Base-by-base conservation (phyloP, 495 filamentous ascomycete species). In the Aspergillus baeticus region DNA sequence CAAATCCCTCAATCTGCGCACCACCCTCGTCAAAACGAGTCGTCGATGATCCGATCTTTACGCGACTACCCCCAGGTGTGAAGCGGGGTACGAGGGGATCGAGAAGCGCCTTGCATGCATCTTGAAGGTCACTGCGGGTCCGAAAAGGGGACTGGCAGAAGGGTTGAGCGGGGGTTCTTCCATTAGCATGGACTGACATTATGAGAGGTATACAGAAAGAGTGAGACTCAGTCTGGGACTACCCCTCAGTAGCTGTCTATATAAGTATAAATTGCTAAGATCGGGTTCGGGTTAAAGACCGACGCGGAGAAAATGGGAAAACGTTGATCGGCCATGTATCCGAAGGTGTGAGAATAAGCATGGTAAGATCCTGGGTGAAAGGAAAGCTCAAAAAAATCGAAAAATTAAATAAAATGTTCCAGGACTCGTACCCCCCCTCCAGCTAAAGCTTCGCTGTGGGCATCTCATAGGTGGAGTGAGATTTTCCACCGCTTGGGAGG, bases 1-100 rank as follows among this genome's bases (percentile, higher is more conserved):
- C 85, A 66, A 85, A 85, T 1, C 89, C 89, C 70, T 92, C 89
- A 7, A 92, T 80, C 56, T 90, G 85, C 7, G 88, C 88, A 7
- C 86, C 89, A 5, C 83, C 86, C 59, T 89, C 85, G 65, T 91
- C 88, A 70, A 86, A 88, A 26, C 85, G 76, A 26, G 86, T 85
- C 6, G 83, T 84, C 10, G 86, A 87, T 3, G 80, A 79, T n/a
- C 85, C 85, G 39, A 81, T 70, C 61, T 79, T 83, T 34, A 88
- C 74, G 47, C 84, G 79, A 17, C 79, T 77, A 51, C 79, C 77
- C 33, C 64, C 60, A 0, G 82, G 80, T 3, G 86, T 86, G 68
- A 88, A 87, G 68, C 84, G 85, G 21, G 81, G 79, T 29, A 82
- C 68, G 5, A 88, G 73, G 29, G 85, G 86, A 61, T 86, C 79